Evolutionary conservation across 768 basidiomycete genomes (phyloP).

Genomic region (Chlorophyllum brunneum): DNA sequence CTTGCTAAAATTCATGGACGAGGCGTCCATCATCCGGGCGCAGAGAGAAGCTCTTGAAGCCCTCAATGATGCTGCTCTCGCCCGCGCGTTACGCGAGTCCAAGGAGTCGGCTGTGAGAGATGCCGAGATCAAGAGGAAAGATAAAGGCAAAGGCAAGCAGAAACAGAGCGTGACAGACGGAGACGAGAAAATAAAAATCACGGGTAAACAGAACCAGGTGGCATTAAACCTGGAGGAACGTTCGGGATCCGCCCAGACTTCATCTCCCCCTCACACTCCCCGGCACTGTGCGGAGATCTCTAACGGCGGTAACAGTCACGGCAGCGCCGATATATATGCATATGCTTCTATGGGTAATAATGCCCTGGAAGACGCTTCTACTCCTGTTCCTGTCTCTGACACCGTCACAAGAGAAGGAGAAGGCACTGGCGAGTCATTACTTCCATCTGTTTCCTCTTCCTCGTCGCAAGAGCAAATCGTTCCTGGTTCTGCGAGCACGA

Average conservation of each 20-base stretch:
- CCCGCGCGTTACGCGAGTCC: constrained; percentile 24
- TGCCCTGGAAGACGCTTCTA: not conserved
- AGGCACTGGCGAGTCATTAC: not conserved
- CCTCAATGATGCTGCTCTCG: constrained; percentile 22
- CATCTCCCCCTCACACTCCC: not conserved
- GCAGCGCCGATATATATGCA: not conserved
- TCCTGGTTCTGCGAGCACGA: not conserved
- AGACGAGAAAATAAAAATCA: not conserved
- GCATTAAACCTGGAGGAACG: too few relatives aligned
- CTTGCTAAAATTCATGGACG: constrained; percentile 19
- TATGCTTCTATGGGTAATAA: constrained; percentile 5
- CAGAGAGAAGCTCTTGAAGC: constrained; percentile 27
- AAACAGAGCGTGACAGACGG: not conserved
- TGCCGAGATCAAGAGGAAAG: constrained; percentile 10
- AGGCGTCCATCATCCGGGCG: constrained; percentile 24
- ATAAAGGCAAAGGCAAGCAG: not conserved
- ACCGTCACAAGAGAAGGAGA: constrained; percentile 10
- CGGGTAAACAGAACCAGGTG: too few relatives aligned
- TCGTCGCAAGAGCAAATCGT: not conserved
- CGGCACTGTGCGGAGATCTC: not conserved
- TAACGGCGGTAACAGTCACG: not conserved
- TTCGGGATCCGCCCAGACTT: too few relatives aligned
- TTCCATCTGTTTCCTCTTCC: not conserved
- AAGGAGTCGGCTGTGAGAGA: constrained; percentile 24
- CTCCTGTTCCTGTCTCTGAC: constrained; percentile 4